A percentile compares a stretch with the other conserved stretches of the same genome.
phyloP scores from a whole-genome alignment of 2,329 filamentous ascomycete species.

The Aspergillus thermomutatus region DNA sequence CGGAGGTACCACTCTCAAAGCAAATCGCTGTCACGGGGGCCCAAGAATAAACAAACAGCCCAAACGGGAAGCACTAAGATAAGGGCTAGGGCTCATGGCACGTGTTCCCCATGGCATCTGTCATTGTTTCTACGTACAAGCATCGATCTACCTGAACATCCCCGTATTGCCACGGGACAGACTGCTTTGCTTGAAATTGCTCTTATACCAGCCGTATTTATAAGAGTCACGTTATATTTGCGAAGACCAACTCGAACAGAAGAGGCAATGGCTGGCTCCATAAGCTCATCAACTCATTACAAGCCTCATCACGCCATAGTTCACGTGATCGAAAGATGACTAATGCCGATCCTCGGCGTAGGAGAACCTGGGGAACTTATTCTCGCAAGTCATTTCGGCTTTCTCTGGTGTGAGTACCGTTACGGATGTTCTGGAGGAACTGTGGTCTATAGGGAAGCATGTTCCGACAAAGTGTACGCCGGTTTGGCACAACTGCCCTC shows the following conservation, averaged over 20 bases:
- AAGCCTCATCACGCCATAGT: constrained; percentile 10
- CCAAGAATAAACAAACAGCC: constrained; percentile 37
- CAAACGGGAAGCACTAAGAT: constrained; percentile 34
- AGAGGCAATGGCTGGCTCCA: neutral
- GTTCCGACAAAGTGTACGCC: constrained; percentile 67
- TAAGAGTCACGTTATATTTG: neutral
- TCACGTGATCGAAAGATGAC: constrained; percentile 19
- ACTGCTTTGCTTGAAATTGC: neutral
- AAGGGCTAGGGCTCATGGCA: constrained; percentile 27
- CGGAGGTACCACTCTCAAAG: constrained; percentile 9
- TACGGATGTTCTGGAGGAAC: constrained; percentile 1
- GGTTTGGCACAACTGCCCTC: constrained; percentile 62
- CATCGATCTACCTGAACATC: neutral
- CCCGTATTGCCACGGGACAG: neutral
- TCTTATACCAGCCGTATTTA: neutral
- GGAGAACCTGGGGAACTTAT: constrained; percentile 2
- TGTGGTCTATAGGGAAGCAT: constrained; percentile 44
- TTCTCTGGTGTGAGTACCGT: neutral
- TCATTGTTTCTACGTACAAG: too few species aligned
- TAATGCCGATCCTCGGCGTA: constrained; percentile 23
- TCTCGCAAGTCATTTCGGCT: neutral
- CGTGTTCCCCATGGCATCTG: constrained; percentile 14
- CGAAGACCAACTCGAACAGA: neutral
- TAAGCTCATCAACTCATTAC: neutral
- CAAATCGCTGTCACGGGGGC: constrained; percentile 18